Base-by-base conservation (phyloP, 2,329 filamentous ascomycete genomes). In the Gnomoniopsis sp. region DNA sequence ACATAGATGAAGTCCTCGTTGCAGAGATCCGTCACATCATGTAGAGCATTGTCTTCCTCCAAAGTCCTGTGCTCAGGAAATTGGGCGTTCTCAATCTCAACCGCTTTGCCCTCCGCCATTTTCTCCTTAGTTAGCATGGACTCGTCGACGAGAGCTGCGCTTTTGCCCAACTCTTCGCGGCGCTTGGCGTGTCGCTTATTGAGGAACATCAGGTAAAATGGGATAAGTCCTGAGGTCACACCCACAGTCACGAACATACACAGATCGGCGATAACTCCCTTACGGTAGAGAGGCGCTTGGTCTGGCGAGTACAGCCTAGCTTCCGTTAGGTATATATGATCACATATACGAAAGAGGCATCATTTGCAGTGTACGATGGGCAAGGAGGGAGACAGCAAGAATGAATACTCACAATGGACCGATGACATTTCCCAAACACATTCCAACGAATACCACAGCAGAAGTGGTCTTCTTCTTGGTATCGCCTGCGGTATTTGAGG, bases 381-480 rank as follows among this genome's bases (percentile, higher is more conserved):
- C 19, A 15, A 26, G n/a, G 49, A 11, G 12, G 17, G 2, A n/a
- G 2, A n/a, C 6, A 49, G 23, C 23, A 22, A 33, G 23, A 33
- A 23, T 10, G 11, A 19, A 46, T 19, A 34, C 51, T 53, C 34
- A 55, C 49, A 85, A 79, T 0, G 87, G 87, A 0, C 86, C 87
- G 22, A 88, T 74, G 38, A 89, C 83, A 64, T 90, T 89, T 6
- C 87, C 87, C 1, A 80, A 81, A 53, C 82, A 87, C 59, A 86
- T 82, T 4, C 86, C 85, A 49, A 89, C 79, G 65, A 89, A 87
- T 1, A 89, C 74, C 7, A 88, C 76, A 14, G 80, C 85, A 0
- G 85, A 88, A 0, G 82, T 87, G 11, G 82, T 80, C 66, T 88
- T 89, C 62, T 84, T 83, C 71, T 90, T 90, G 0, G 87, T 89